Evolutionary conservation across 1,284 basidiomycete genomes (phyloP).

Genomic region (Malassezia restricta): DNA sequence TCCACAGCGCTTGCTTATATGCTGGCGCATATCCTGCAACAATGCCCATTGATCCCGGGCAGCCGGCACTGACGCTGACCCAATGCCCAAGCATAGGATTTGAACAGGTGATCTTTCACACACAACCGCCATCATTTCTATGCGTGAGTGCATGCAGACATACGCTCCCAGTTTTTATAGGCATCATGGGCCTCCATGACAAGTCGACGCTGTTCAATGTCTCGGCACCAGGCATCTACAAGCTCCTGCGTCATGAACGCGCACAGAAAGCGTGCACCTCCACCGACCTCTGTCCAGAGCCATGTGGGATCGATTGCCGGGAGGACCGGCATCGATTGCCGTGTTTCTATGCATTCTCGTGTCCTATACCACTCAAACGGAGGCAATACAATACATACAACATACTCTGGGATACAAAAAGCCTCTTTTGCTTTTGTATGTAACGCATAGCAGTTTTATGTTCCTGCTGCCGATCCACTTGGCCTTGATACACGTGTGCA

Average conservation of each 20-base stretch:
- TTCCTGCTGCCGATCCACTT: slow-evolving; percentile 38
- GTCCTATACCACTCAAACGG: slow-evolving; percentile 42
- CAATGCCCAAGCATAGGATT: slow-evolving; percentile 13
- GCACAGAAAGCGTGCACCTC: no score
- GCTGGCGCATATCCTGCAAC: not conserved
- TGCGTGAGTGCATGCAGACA: no score
- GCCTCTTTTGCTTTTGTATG: slow-evolving; percentile 36
- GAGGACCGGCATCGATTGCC: slow-evolving; percentile 19
- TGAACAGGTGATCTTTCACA: not conserved
- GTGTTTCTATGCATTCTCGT: slow-evolving; percentile 33
- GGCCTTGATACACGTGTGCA: slow-evolving; percentile 21
- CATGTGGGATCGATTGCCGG: slow-evolving; percentile 7
- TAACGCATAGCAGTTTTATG: slow-evolving; percentile 38
- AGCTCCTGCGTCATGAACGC: no score
- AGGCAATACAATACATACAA: slow-evolving; percentile 43
- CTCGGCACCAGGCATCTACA: no score
- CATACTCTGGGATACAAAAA: slow-evolving; percentile 35
- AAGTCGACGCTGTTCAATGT: no score
- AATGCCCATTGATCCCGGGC: slow-evolving; percentile 8
- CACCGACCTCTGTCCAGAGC: not conserved
- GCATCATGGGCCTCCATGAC: no score
- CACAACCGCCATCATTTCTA: no score
- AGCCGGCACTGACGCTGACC: not conserved
- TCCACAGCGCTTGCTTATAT: not conserved
- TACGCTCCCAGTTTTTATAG: no score